These are phyloP conservation scores for Achaetomium macrosporum DNA, from an alignment of 2,329 filamentous ascomycete species.

Conservation along the genomic window DNA sequence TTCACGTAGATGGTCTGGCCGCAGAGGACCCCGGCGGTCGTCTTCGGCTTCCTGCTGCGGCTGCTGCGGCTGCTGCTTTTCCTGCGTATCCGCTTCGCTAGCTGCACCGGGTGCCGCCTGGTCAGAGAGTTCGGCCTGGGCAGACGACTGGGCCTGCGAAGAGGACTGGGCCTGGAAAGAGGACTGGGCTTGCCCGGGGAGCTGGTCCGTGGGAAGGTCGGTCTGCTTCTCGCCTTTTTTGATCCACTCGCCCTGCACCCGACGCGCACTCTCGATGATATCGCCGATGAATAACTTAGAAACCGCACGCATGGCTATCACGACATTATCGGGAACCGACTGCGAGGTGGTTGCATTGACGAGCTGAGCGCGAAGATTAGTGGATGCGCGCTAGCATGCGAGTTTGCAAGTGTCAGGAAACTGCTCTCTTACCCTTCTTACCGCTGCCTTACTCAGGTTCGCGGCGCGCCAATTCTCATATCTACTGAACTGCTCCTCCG, in stretches of 20 bases:
- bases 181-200: not conserved
- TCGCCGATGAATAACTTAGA: conserved; percentile 74
- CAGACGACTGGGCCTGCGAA: not conserved
- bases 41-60: conserved; percentile 19
- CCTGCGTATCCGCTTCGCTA: conserved; percentile 10
- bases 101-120: conserved; percentile 28
- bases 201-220: conserved; percentile 39
- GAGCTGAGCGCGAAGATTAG: conserved; percentile 41
- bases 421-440: conserved; percentile 53
- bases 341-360: conserved; percentile 78
- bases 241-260: conserved; percentile 67
- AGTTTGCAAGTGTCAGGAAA: not conserved
- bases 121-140: conserved; percentile 15
- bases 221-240: conserved; percentile 53
- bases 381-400: not conserved
- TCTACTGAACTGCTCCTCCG: conserved; percentile 59
- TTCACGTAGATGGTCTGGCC: conserved; percentile 70
- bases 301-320: conserved; percentile 68
- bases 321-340: conserved; percentile 66
- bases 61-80: conserved; percentile 17
- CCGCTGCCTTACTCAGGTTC: conserved; percentile 61
- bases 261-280: conserved; percentile 65
- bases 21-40: conserved; percentile 42
- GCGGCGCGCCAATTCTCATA: conserved; percentile 67
- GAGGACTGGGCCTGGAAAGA: not conserved